phyloP scores from a whole-genome alignment of 495 filamentous ascomycete species.

The Oleoguttula mirabilis region DNA sequence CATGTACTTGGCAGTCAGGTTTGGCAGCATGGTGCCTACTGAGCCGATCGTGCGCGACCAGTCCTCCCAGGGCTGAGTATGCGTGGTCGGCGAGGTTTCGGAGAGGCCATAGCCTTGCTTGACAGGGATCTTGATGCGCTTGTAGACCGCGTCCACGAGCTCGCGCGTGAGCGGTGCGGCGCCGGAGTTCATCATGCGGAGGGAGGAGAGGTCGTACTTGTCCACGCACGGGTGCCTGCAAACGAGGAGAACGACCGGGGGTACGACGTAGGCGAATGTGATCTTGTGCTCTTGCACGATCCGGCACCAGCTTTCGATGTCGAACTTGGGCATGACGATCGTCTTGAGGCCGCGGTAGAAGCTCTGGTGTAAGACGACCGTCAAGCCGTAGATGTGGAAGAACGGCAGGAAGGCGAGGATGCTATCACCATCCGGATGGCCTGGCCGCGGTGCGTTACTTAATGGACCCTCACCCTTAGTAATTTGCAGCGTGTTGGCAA shows the following conservation, averaged over 20 bases:
- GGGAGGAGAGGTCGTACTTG: constrained; percentile 66
- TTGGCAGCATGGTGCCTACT: constrained; percentile 68
- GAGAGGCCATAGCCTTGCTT: constrained; percentile 36
- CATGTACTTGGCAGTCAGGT: constrained; percentile 76
- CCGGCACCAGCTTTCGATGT: constrained; percentile 63
- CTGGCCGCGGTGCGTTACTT: background rate
- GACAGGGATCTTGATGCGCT: constrained; percentile 54
- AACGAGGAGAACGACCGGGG: constrained; percentile 71
- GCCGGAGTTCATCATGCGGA: constrained; percentile 80
- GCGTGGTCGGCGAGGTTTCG: constrained; percentile 52
- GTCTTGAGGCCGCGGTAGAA: constrained; percentile 56
- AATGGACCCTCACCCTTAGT: constrained; percentile 39
- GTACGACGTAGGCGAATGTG: constrained; percentile 72
- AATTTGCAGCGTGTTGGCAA: constrained; percentile 54
- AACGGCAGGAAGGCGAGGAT: constrained; percentile 78
- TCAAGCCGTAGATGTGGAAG: constrained; percentile 77
- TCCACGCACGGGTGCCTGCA: constrained; percentile 62
- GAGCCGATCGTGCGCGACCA: constrained; percentile 71
- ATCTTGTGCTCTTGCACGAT: constrained; percentile 62
- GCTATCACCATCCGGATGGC: constrained; percentile 28
- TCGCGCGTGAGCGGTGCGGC: constrained; percentile 81
- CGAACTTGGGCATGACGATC: constrained; percentile 74
- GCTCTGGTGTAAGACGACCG: constrained; percentile 48
- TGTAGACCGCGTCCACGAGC: constrained; percentile 65
- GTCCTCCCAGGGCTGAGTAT: constrained; percentile 54